Evolutionary conservation across 2,329 filamentous ascomycete genomes (phyloP), one percentile per base, ranked within the genome.

Genomic region (Daldinia sp.): DNA sequence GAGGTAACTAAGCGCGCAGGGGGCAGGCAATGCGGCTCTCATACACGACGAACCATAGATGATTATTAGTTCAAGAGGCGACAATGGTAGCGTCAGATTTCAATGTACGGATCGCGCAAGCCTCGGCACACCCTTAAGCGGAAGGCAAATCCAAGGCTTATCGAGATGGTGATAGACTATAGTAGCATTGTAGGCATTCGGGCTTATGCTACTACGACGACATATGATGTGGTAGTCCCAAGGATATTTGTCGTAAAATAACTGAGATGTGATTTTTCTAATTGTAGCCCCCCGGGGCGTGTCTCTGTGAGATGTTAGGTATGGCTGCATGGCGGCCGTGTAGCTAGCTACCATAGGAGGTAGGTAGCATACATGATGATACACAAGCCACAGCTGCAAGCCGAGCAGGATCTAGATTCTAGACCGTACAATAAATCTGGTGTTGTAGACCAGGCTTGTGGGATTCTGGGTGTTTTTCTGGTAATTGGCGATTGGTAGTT

Each of bases 391-490:
- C 30, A 58, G 47, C 27, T 49, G 55, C 48, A 63, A 56, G 54
- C 23, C 49, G 47, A 56, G 50, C 55, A 45, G 39, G 13, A 45
- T 45, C 39, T 45, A 45, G 61, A 52, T 64, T 67, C 64, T 62
- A 61, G 61, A 62, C 61, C 64, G 35, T 15, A 57, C 13, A 34
- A 23, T 37, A 39, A 58, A 67, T 61, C 64, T 61, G 19, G 32
- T 29, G 56, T 48, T 10, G 39, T 27, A 41, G 61, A 67, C 64
- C 61, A 57, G 64, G 61, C 58, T 51, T 64, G 53, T 51, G 61
- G 58, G 47, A 59, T 49, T n/a, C 48, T 32, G 27, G 48, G 21
- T 45, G 34, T 52, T 32, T 23, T 56, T 39, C 13, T 58, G 39
- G 25, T 25, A 35, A 27, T 39, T 21, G 34, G 21, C n/a, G 52